Evolutionary conservation across 208 protist species (phyloP).

Genomic region (Novymonas esmeraldas): DNA sequence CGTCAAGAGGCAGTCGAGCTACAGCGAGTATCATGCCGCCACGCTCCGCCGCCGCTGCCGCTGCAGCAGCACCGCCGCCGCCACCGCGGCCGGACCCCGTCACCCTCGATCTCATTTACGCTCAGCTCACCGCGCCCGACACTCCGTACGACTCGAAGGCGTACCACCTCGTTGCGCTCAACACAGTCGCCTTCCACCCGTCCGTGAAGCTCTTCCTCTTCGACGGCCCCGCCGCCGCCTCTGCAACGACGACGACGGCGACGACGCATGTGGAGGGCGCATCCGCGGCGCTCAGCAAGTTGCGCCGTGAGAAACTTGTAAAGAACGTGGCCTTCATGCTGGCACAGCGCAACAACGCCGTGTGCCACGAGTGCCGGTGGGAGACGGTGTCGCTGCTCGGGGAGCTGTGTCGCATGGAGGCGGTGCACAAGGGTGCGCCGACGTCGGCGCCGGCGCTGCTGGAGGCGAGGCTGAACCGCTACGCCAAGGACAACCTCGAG

Average conservation of each 20-base stretch:
- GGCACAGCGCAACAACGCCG: slow-evolving; percentile 67
- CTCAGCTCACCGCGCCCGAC: slow-evolving; percentile 45
- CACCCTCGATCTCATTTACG: slow-evolving; percentile 84
- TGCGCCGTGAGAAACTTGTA: slow-evolving; percentile 56
- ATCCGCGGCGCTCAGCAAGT: slow-evolving; percentile 22
- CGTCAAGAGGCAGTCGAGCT: neutral
- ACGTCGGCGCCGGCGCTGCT: slow-evolving; percentile 32
- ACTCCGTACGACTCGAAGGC: slow-evolving; percentile 53
- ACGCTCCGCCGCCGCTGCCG: neutral
- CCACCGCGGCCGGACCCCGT: slow-evolving; percentile 81
- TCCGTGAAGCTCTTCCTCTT: slow-evolving; percentile 85
- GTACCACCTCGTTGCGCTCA: slow-evolving; percentile 81
- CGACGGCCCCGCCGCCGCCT: slow-evolving; percentile 30
- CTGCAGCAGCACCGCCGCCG: slow-evolving; percentile 33
- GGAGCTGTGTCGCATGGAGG: slow-evolving; percentile 79
- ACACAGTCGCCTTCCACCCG: slow-evolving; percentile 79
- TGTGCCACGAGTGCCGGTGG: slow-evolving; percentile 78
- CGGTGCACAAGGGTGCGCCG: slow-evolving; percentile 26
- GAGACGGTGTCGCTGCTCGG: slow-evolving; percentile 80
- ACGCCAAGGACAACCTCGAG: slow-evolving; percentile 71
- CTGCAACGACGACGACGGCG: neutral
- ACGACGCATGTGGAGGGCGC: neutral
- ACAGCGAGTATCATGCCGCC: neutral
- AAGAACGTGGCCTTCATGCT: slow-evolving; percentile 77
- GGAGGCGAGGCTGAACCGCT: slow-evolving; percentile 65